Base-by-base conservation (phyloP, 805 yeast species). In the Saturnispora kantuleensis region DNA sequence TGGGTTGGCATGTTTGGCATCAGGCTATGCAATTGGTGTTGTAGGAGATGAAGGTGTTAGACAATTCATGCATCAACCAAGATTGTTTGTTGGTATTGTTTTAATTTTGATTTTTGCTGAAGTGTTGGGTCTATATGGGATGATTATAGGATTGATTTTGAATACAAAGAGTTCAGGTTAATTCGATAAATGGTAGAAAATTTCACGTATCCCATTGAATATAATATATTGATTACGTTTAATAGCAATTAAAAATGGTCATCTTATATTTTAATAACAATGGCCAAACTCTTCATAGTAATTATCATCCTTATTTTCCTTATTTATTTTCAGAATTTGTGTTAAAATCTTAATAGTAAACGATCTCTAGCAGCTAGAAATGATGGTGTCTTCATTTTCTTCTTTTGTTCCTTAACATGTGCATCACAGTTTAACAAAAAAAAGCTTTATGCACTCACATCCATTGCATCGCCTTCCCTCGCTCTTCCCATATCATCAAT, bases 21-120 rank as follows among this genome's bases (percentile, higher is more conserved):
- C 95, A 48, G 99, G 99, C 38, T 93, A 89, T 65, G 93, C 98
- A 47, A 90, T 90, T 69, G 98, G 98, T 70, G 88, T 90, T 53
- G 98, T 90, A 53, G 98, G 98, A 66, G 98, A 90, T 67, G 97
- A 95, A 52, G 98, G 98, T 73, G 97, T 90, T 47, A 84, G 97
- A 73, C 96, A 95, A 65, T 82, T 88, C 57, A 89, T 95, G 60
- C 97, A 89, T 67, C 97, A 90, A 71, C 97, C 97, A 60, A 84
- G 96, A 71, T 76, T 90, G 59, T 90, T 90, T 65, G 97, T 89
- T 50, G 97, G 97, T 64, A 89, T 89, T 88, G 87, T 89, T 68
- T 79, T 89, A 71, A 90, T 90, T 67, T 83, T 90, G 69, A 90
- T 89, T 85, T 90, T 89, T 70, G 96, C 96, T 54, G 97, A 89